Conservation (phyloP, 768 basidiomycete species). For the Trametes gibbosa region DNA sequence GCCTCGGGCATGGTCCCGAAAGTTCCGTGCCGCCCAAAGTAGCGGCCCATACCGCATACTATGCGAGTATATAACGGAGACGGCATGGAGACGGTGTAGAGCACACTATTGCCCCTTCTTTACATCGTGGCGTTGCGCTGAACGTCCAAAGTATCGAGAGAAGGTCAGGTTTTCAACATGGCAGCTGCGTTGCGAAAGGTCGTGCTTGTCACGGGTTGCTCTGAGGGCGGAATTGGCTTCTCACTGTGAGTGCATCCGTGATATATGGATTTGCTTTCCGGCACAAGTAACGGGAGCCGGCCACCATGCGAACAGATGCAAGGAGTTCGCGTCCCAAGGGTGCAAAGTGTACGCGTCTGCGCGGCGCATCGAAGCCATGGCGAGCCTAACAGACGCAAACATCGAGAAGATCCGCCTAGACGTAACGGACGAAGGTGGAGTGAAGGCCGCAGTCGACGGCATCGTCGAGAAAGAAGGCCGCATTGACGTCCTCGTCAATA, state of each 20-base stretch:
- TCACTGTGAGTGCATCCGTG: background rate
- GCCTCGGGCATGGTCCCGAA: too few relatives aligned
- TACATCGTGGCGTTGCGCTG: too few relatives aligned
- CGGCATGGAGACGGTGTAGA: too few relatives aligned
- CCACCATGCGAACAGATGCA: conserved; percentile 45
- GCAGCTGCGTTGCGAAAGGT: background rate
- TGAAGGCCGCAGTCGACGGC: conserved; percentile 45
- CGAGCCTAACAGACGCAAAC: conserved; percentile 43
- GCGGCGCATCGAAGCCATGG: conserved; percentile 58
- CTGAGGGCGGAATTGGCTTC: conserved; percentile 4
- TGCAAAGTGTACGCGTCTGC: conserved; percentile 80
- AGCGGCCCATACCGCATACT: too few relatives aligned
- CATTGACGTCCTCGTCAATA: conserved; percentile 77
- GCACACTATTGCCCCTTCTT: too few relatives aligned
- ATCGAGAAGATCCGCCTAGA: conserved; percentile 58
- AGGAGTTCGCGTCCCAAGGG: conserved; percentile 61
- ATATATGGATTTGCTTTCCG: background rate
- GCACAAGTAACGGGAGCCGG: background rate
- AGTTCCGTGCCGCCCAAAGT: too few relatives aligned
- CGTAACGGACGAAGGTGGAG: conserved; percentile 58
- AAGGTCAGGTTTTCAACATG: background rate
- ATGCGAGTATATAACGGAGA: too few relatives aligned
- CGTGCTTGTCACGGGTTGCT: conserved; percentile 2
- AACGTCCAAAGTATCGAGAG: background rate
- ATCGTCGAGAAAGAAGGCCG: conserved; percentile 55